Evolutionary conservation across 139 green algal genomes (phyloP).

Genomic region (Pleodorina starrii): DNA sequence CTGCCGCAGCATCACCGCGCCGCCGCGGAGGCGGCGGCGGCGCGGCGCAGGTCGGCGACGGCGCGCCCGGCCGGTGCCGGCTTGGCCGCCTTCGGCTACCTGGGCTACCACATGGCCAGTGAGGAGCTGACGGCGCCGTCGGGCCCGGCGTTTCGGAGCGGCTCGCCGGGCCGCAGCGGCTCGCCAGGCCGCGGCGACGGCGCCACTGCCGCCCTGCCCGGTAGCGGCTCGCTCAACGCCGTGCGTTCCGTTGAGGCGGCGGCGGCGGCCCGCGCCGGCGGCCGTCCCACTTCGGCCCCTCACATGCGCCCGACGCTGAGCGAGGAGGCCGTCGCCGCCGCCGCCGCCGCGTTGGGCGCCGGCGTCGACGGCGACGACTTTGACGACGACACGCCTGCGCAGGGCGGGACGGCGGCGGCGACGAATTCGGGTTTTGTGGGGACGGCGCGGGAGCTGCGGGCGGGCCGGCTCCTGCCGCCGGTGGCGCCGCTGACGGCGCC

Average conservation of each 20-base stretch:
- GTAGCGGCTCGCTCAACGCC: neutral
- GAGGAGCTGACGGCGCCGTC: constrained; percentile 31
- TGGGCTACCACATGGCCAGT: constrained; percentile 29
- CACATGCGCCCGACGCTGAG: constrained; percentile 7
- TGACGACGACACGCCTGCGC: neutral
- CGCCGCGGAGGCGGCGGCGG: constrained; percentile 26
- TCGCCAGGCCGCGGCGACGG: neutral
- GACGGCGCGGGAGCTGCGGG: constrained; percentile 13
- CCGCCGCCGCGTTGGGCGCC: neutral
- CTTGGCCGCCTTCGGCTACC: constrained; percentile 31
- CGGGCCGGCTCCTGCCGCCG: neutral
- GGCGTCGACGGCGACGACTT: neutral
- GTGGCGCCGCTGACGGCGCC: neutral
- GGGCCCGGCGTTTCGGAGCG: neutral
- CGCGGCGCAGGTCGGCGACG: neutral
- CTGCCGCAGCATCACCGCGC: constrained; percentile 49
- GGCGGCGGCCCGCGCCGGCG: constrained; percentile 1
- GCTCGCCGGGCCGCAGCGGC: neutral
- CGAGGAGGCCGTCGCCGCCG: neutral
- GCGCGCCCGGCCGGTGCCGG: constrained; percentile 27
- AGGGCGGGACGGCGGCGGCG: neutral
- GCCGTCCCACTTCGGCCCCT: constrained; percentile 27
- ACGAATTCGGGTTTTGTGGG: neutral
- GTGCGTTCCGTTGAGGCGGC: neutral
- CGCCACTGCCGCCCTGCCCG: neutral